These are phyloP conservation scores for Stereocaulon alpinum DNA, from an alignment of 495 filamentous ascomycete species.

Conservation along the genomic window DNA sequence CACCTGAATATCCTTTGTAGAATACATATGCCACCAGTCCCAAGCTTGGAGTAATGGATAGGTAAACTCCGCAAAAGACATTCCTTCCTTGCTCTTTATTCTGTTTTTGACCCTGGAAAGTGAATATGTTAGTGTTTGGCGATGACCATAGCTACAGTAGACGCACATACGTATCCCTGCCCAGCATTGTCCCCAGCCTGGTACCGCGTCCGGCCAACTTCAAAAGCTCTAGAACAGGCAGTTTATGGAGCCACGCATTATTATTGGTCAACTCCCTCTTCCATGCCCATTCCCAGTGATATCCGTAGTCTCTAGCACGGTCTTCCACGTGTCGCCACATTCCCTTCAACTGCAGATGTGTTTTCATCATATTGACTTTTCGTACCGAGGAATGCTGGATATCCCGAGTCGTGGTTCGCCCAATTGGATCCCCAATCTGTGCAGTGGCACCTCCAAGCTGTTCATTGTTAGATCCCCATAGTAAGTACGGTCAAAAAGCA, in stretches of 20 bases:
- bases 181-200: conserved; percentile 76
- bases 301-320: conserved; percentile 51
- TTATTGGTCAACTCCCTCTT: conserved; percentile 64
- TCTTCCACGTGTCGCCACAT: conserved; percentile 62
- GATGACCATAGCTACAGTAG: not conserved
- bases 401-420: conserved; percentile 57
- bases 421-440: conserved; percentile 81
- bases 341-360: conserved; percentile 70
- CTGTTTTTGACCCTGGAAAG: conserved; percentile 63
- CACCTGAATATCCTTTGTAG: conserved; percentile 51
- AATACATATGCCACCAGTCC: conserved; percentile 86
- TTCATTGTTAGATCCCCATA: conserved; percentile 7
- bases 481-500: not conserved
- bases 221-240: conserved; percentile 62
- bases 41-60: conserved; percentile 94
- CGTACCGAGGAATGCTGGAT: conserved; percentile 42
- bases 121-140: not conserved
- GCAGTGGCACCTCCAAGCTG: conserved; percentile 78
- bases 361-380: conserved; percentile 59
- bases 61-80: conserved; percentile 87
- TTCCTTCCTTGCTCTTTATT: conserved; percentile 70
- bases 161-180: conserved; percentile 69
- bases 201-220: conserved; percentile 58
- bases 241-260: conserved; percentile 62
- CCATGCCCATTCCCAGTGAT: conserved; percentile 50